Evolutionary conservation across 164 flowering plant genomes (phyloP).

Genomic region (Amborella trichopoda): DNA sequence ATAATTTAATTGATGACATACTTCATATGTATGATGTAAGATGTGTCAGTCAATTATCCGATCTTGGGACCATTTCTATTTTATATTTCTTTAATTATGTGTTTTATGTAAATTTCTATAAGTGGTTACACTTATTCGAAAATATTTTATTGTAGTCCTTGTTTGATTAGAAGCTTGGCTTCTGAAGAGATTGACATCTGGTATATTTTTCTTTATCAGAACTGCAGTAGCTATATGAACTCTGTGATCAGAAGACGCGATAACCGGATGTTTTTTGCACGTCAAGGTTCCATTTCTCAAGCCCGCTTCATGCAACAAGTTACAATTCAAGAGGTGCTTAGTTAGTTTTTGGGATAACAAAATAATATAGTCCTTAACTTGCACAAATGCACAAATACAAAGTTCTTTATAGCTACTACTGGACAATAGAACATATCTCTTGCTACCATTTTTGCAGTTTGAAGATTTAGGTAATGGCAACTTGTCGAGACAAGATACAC

Average conservation of each 20-base stretch:
- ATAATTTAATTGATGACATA: neutral
- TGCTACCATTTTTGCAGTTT: neutral
- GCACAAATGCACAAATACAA: too few species aligned
- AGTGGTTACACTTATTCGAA: neutral
- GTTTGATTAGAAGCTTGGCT: too few species aligned
- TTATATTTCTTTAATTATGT: too few species aligned
- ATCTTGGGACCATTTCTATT: too few species aligned
- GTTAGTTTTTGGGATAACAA: too few species aligned
- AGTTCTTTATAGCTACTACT: too few species aligned
- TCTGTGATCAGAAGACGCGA: constrained; percentile 46
- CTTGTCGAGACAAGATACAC: constrained; percentile 5
- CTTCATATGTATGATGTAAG: neutral
- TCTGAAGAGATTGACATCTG: neutral
- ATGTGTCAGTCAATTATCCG: too few species aligned
- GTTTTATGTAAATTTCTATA: too few species aligned
- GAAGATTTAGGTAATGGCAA: neutral
- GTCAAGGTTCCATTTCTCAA: constrained; percentile 54
- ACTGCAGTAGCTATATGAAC: constrained; percentile 47
- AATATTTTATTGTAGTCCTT: neutral
- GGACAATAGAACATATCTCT: neutral
- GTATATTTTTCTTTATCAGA: constrained; percentile 4
- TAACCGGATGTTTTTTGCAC: constrained; percentile 45
- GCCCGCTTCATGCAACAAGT: constrained; percentile 56
- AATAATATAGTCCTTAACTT: too few species aligned
- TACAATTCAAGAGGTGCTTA: constrained; percentile 32